These are phyloP conservation scores for Fusarium sp. DNA, from an alignment of 2,329 filamentous ascomycete species.

Conservation along the genomic window DNA sequence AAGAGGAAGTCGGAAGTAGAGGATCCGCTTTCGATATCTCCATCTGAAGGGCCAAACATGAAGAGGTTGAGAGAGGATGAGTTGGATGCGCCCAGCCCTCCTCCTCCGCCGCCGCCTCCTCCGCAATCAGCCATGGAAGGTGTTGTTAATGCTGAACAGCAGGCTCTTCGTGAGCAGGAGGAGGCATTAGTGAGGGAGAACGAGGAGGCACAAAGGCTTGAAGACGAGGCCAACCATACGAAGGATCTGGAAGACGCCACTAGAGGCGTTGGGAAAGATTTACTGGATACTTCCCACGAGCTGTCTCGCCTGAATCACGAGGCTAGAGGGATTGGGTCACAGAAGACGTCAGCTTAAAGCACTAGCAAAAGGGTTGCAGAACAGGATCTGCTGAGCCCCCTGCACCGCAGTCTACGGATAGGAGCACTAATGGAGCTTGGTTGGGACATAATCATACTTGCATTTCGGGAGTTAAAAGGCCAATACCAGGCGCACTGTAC, in stretches of 20 bases:
- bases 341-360: conserved; percentile 21
- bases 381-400: conserved; percentile 39
- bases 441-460: conserved; percentile 35
- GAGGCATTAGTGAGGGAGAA: conserved; percentile 63
- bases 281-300: conserved; percentile 19
- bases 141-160: conserved; percentile 55
- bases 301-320: conserved; percentile 17
- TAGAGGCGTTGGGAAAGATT: conserved; percentile 38
- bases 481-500: conserved; percentile 37
- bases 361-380: conserved; percentile 33
- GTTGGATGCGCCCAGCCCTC: conserved; percentile 50
- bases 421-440: conserved; percentile 40
- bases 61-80: conserved; percentile 64
- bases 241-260: conserved; percentile 42
- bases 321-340: conserved; percentile 12
- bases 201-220: conserved; percentile 64
- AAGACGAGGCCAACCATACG: conserved; percentile 56
- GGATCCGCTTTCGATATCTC: conserved; percentile 58
- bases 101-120: conserved; percentile 62
- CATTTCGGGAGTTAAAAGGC: conserved; percentile 41
- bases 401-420: conserved; percentile 29
- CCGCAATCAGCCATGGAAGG: conserved; percentile 53
- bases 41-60: conserved; percentile 65
- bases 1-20: conserved; percentile 62
- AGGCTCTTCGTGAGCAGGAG: conserved; percentile 61